Evolutionary conservation across 805 yeast species (phyloP).

Genomic region (Saccharomycopsis microspora): DNA sequence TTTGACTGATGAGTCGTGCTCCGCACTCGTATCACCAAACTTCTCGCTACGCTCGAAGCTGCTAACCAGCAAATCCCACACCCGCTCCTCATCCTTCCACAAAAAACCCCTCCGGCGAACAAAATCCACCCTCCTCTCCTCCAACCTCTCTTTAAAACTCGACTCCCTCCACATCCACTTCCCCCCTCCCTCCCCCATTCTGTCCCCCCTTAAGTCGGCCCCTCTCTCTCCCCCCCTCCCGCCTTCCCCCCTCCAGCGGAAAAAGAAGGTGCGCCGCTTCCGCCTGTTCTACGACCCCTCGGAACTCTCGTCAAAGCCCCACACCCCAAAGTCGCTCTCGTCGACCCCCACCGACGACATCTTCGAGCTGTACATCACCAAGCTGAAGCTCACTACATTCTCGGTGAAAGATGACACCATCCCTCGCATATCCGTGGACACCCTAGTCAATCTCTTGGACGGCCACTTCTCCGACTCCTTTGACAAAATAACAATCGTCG

Average conservation of each 20-base stretch:
- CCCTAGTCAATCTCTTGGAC: slow-evolving; percentile 28
- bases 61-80: neutral
- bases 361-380: too few relatives aligned
- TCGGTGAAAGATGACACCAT: slow-evolving; percentile 46
- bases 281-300: slow-evolving; percentile 53
- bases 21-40: neutral
- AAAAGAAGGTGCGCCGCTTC: slow-evolving; percentile 41
- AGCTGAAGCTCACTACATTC: slow-evolving; percentile 30
- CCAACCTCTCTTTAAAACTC: neutral
- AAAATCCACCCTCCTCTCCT: slow-evolving; percentile 1
- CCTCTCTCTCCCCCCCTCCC: slow-evolving; percentile 1
- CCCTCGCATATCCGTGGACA: slow-evolving; percentile 32
- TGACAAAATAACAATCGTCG: slow-evolving; percentile 52
- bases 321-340: slow-evolving; percentile 12
- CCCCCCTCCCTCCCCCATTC: neutral
- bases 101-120: slow-evolving; percentile 8
- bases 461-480: slow-evolving; percentile 34
- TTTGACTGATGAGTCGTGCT: too few relatives aligned
- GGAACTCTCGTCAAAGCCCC: slow-evolving; percentile 29
- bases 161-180: slow-evolving; percentile 5
- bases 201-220: neutral
- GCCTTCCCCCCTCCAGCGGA: slow-evolving; percentile 19
- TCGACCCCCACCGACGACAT: slow-evolving; percentile 6
- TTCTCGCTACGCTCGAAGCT: neutral
- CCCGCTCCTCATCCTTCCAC: slow-evolving; percentile 8